phyloP scores from a whole-genome alignment of 768 basidiomycete species.

The Leccinum olivaceopallidum region DNA sequence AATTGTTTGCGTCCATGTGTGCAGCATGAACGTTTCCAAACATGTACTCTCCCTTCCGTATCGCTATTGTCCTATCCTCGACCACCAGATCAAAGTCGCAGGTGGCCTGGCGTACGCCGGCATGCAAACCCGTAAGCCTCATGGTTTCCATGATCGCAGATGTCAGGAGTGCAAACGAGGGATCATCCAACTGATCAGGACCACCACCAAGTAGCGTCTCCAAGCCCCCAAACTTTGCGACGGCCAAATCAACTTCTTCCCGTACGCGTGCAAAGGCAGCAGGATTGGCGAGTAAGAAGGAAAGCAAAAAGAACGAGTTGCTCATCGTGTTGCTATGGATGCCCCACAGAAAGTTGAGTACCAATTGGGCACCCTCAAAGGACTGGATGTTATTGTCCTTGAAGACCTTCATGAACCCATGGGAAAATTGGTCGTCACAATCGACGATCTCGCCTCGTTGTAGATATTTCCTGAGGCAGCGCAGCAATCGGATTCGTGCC shows the following conservation, averaged over 20 bases:
- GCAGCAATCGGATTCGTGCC: constrained; percentile 15
- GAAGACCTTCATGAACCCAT: constrained; percentile 20
- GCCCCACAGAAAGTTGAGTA: constrained; percentile 24
- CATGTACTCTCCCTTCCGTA: constrained; percentile 24
- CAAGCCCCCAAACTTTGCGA: constrained; percentile 15
- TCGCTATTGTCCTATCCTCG: constrained; percentile 8
- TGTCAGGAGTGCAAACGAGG: constrained; percentile 21
- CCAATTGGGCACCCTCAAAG: constrained; percentile 18
- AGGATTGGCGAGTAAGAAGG: constrained; percentile 42
- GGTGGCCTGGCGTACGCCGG: constrained; percentile 17
- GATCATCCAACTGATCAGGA: constrained; percentile 18
- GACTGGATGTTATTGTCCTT: constrained; percentile 17
- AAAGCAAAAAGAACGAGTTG: constrained; percentile 21
- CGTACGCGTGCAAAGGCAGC: constrained; percentile 45
- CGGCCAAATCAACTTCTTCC: constrained; percentile 42
- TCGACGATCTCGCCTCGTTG: constrained; percentile 8
- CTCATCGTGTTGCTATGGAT: constrained; percentile 24
- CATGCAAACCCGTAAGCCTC: constrained; percentile 20
- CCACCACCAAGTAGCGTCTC: constrained; percentile 12
- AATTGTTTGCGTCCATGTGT: constrained; percentile 18
- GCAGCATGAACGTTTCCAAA: constrained; percentile 18
- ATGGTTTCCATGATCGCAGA: constrained; percentile 31
- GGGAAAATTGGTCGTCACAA: constrained; percentile 9
- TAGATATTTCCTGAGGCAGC: constrained; percentile 14
- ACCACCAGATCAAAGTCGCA: constrained; percentile 20